phyloP scores from a whole-genome alignment of 768 basidiomycete genomes.

The Tulasnella sp. region DNA sequence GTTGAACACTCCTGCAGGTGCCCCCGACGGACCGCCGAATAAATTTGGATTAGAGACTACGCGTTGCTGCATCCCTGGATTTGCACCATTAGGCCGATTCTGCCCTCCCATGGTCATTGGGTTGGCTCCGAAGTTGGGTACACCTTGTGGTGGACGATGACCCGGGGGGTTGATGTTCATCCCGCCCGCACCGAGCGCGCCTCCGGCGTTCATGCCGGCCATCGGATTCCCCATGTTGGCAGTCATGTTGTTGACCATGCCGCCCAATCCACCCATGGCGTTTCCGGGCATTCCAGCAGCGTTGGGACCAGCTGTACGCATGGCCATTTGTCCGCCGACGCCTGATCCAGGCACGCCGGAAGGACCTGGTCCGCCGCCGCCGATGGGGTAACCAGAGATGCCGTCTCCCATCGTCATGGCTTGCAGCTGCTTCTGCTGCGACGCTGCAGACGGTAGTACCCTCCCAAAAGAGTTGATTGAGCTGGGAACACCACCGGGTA shows the following conservation, averaged over 20 bases:
- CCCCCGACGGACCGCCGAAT: neutral
- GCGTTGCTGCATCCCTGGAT: neutral
- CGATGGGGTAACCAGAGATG: constrained; percentile 1
- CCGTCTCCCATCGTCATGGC: constrained; percentile 8
- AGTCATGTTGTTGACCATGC: neutral
- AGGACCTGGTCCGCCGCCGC: neutral
- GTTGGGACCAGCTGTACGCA: neutral
- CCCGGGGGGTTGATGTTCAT: neutral
- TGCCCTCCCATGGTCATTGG: neutral
- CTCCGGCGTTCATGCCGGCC: neutral
- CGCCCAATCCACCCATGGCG: neutral
- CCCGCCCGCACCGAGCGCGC: neutral
- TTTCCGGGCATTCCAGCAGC: neutral
- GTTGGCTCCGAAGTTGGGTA: neutral
- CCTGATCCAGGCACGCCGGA: constrained; percentile 4
- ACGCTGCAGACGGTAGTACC: constrained; percentile 4
- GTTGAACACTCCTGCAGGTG: neutral
- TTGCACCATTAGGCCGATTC: neutral
- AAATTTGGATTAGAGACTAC: neutral
- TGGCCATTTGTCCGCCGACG: constrained; percentile 10
- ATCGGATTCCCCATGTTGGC: neutral
- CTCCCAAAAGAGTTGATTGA: neutral
- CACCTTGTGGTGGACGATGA: neutral
- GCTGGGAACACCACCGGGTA: neutral
- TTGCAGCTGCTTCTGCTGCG: neutral